Evolutionary conservation across 495 filamentous ascomycete species (phyloP).

Genomic region (Xylaria bambusicola): DNA sequence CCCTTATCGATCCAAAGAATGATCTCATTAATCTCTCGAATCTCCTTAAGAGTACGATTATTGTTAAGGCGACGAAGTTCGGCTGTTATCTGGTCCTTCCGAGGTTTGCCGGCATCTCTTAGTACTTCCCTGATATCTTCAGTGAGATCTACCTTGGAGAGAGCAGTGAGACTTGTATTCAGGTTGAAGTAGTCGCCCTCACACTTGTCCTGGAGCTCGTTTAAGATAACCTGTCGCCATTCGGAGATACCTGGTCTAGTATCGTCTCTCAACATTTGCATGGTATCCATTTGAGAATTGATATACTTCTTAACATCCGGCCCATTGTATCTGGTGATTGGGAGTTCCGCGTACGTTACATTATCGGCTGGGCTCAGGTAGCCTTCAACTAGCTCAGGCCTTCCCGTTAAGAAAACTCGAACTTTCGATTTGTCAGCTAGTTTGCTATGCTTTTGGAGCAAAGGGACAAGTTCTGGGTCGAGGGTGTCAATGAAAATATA

Average conservation of each 20-base stretch:
- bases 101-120: conserved; percentile 38
- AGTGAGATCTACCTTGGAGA: conserved; percentile 39
- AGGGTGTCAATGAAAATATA: conserved; percentile 41
- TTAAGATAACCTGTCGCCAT: conserved; percentile 34
- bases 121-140: conserved; percentile 42
- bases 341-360: conserved; percentile 19
- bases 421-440: conserved; percentile 20
- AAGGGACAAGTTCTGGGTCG: conserved; percentile 27
- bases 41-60: conserved; percentile 39
- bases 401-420: conserved; percentile 29
- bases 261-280: conserved; percentile 29
- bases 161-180: conserved; percentile 39
- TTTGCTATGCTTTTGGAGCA: conserved; percentile 32
- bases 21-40: conserved; percentile 44
- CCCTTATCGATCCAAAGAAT: conserved; percentile 42
- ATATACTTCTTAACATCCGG: conserved; percentile 41
- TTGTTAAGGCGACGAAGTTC: conserved; percentile 41
- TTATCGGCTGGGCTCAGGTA: conserved; percentile 14
- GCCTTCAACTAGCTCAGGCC: conserved; percentile 15
- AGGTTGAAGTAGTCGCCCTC: conserved; percentile 41
- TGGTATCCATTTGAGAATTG: conserved; percentile 29
- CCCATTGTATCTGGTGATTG: conserved; percentile 31
- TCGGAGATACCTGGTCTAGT: conserved; percentile 31
- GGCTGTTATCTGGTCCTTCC: conserved; percentile 37
- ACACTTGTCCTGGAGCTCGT: conserved; percentile 35